Evolutionary conservation across 2,329 filamentous ascomycete genomes (phyloP).

Genomic region (Ilyonectria mors-panacis): DNA sequence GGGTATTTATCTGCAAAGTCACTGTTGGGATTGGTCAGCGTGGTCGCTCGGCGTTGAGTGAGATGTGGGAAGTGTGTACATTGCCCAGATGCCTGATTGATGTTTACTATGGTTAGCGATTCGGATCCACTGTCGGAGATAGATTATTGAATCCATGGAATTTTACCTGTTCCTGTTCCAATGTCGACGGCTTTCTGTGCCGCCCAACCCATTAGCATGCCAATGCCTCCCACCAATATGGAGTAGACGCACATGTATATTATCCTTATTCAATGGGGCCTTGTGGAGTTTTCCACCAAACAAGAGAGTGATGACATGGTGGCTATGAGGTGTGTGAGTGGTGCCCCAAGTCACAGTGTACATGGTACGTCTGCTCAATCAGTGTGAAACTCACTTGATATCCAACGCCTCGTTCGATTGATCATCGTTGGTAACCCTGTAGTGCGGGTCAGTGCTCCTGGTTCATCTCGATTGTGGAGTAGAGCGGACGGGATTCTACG

Average conservation of each 20-base stretch:
- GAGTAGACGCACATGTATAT: constrained; percentile 8
- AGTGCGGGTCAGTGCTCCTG: not conserved
- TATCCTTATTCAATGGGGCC: constrained; percentile 7
- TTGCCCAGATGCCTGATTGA: constrained; percentile 58
- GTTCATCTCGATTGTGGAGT: not conserved
- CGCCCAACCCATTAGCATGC: not conserved
- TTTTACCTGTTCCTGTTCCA: constrained; percentile 23
- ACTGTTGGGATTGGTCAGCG: constrained; percentile 51
- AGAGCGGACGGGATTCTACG: not conserved
- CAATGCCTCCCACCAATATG: accelerated
- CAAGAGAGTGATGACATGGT: constrained; percentile 13
- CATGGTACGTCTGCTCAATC: not conserved
- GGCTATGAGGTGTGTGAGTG: not conserved
- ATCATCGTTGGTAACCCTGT: constrained; percentile 20
- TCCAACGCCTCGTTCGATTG: constrained; percentile 22
- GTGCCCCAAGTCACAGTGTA: not conserved
- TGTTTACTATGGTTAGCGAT: not conserved
- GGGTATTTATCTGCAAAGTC: constrained; percentile 62
- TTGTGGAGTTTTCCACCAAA: not conserved
- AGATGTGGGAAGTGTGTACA: constrained; percentile 49
- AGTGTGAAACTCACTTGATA: constrained; percentile 11
- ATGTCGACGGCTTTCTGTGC: constrained; percentile 13
- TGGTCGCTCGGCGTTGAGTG: not conserved
- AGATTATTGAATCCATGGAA: not conserved
- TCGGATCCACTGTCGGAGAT: not conserved